Evolutionary conservation across 2,329 filamentous ascomycete genomes (phyloP), one percentile per base, ranked within the genome.

Genomic region (Xylariaceae sp.): DNA sequence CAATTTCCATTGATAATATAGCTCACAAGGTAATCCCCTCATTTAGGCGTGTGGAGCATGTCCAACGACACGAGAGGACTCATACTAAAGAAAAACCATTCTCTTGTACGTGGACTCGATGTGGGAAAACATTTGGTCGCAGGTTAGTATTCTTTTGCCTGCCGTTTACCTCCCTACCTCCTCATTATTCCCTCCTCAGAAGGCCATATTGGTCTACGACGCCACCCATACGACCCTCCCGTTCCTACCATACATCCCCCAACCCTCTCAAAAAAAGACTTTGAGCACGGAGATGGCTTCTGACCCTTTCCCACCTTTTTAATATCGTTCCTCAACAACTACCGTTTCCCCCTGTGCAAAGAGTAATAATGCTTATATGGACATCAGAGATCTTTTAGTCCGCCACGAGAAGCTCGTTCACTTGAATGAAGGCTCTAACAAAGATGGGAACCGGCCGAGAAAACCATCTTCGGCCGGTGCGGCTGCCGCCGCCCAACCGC

Each of bases 1-100:
- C 62, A 62, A 57, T 61, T 63, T 62, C 59, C 60, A 65, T 67
- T 68, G 66, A 68, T 66, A 69, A 72, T 72, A 72, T 73, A 70
- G 68, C 76, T 78, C 73, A 78, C 75, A 74, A 71, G 72, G 66
- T 64, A 59, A 64, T 70, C 71, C 56, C 61, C 70, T 62, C 68
- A 65, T 72, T 72, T 73, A 85, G 83, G 71, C 82, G 83, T 67
- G 82, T 86, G 65, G 83, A 86, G 72, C 83, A 86, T 73, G 82
- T 86, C 56, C 82, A 86, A 72, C 78, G 83, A 69, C 83, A 86
- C 71, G 82, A 85, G 72, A 78, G 83, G 63, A 85, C 82, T 39
- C 83, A 86, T 72, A 86, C 83, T 65, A 86, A 86, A 68, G 83
- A 86, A 73, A 86, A 86, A 71, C 83, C 83, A 7, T 86, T 86